phyloP scores from a whole-genome alignment of 768 basidiomycete species.

The Tylopilus rubrobrunneus region DNA sequence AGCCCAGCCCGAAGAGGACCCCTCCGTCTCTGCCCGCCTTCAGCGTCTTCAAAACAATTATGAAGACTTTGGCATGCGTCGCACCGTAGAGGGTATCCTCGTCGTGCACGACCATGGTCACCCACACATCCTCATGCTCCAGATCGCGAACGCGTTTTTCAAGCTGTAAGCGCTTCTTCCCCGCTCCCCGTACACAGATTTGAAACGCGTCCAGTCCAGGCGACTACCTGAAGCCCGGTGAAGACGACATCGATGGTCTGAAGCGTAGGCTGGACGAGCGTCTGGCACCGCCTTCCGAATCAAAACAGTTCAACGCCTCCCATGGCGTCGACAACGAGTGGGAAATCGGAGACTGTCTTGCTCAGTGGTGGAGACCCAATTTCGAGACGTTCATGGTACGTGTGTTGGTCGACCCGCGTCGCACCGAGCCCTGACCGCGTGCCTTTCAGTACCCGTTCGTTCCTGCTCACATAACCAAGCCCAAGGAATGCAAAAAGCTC shows the following conservation, averaged over 20 bases:
- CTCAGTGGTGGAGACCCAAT: slow-evolving; percentile 98
- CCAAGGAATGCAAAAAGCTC: slow-evolving; percentile 96
- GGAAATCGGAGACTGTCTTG: slow-evolving; percentile 96
- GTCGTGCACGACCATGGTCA: slow-evolving; percentile 96
- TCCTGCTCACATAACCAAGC: slow-evolving; percentile 94
- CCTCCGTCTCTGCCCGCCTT: slow-evolving; percentile 90
- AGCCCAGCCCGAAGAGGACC: slow-evolving; percentile 95
- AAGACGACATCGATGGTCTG: slow-evolving; percentile 88
- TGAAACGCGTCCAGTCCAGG: slow-evolving; percentile 61
- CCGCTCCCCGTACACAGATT: neutral
- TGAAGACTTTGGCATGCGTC: slow-evolving; percentile 94
- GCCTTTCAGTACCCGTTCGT: slow-evolving; percentile 79
- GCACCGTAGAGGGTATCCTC: slow-evolving; percentile 77
- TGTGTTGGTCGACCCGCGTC: slow-evolving; percentile 9
- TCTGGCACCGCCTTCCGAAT: slow-evolving; percentile 74
- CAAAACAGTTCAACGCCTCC: slow-evolving; percentile 68
- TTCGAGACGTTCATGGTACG: slow-evolving; percentile 98
- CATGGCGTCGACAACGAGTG: slow-evolving; percentile 86
- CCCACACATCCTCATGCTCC: slow-evolving; percentile 96
- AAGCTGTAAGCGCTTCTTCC: slow-evolving; percentile 68
- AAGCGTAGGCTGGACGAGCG: slow-evolving; percentile 87
- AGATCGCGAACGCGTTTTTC: slow-evolving; percentile 99
- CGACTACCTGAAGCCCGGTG: slow-evolving; percentile 97
- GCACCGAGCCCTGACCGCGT: neutral
- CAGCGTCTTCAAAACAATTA: slow-evolving; percentile 95